Evolutionary conservation across 169 alveolate genomes (phyloP), one percentile per base, ranked within the genome.

Genomic region (Plasmodium blacklocki): DNA sequence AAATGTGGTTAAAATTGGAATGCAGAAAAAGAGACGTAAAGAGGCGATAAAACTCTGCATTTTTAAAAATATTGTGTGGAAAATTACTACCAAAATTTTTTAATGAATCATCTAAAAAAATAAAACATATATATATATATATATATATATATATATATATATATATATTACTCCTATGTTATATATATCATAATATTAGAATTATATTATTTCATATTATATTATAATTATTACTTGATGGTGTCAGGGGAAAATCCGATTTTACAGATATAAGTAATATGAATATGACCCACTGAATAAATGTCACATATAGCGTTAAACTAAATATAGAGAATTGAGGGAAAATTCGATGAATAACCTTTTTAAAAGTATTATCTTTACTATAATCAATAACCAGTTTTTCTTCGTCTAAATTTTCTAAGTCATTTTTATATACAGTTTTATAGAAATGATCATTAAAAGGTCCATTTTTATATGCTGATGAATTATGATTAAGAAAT

Each of bases 361-460:
- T 86, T 63, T 71, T 86, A 12, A 86, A 59, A 49, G 67, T 86
- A 73, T 72, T 86, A 32, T 73, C 87, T 54, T 70, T 71, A 58
- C 63, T 21, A 67, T 59, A 32, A 32, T 86, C 75, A 59, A 86
- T 58, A 52, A 52, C 71, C 62, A 86, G 58, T 72, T 74, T 62
- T 67, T 72, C 92, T 71, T 73, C 92, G 60, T 86, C 92, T 72
- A 73, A 39, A 59, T 62, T 73, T 2, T 86, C 92, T 66, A 73
- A 60, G 63, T 73, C 92, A 62, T 86, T 73, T 56, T 86, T 86
- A 86, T 86, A 71, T 26, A 86, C 49, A 15, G 88, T 86, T 60
- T 23, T 86, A 67, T 86, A 86, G 73, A 86, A 86, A 72, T 86
- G 92, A 58, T 86, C 92, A 72, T 86, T 86, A 86, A 86, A 86